Conservation (phyloP, 2,329 filamentous ascomycete genomes). For the Fusarium luffae region DNA sequence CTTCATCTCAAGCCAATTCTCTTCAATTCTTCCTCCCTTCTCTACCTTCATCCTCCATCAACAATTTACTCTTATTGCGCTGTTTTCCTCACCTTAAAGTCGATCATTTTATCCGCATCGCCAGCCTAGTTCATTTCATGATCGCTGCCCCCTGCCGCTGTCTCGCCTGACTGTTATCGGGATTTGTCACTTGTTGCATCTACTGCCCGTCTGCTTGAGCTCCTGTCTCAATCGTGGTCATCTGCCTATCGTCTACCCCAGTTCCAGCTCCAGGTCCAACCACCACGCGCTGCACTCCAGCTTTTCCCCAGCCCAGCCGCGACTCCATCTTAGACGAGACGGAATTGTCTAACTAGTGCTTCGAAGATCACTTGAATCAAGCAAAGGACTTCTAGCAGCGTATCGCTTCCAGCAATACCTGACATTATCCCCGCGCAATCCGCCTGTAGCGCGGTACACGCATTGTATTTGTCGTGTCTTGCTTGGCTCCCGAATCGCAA, state of each 20-base stretch:
- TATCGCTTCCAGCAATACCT: slow-evolving; percentile 19
- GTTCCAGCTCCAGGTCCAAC: slow-evolving; percentile 18
- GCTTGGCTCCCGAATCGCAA: slow-evolving; percentile 11
- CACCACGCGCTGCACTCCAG: slow-evolving; percentile 34
- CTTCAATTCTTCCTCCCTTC: slow-evolving; percentile 16
- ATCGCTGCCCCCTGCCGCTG: slow-evolving; percentile 22
- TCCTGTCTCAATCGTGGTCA: slow-evolving; percentile 41
- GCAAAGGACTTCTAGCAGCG: slow-evolving; percentile 12
- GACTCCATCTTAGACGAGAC: slow-evolving; percentile 13
- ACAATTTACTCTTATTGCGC: slow-evolving; percentile 3
- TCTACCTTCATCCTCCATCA: slow-evolving; percentile 16
- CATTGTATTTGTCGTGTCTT: slow-evolving; percentile 11
- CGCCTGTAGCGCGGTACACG: slow-evolving; percentile 33
- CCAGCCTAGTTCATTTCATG: slow-evolving; percentile 9
- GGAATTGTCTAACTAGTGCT: slow-evolving; percentile 7
- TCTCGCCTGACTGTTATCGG: slow-evolving; percentile 37
- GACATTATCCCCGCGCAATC: slow-evolving; percentile 27
- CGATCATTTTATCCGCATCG: slow-evolving; percentile 36
- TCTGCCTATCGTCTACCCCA: slow-evolving; percentile 31
- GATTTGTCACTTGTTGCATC: slow-evolving; percentile 34
- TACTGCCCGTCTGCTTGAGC: slow-evolving; percentile 16
- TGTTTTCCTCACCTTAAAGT: slow-evolving; percentile 35
- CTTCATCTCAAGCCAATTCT: slow-evolving; percentile 16
- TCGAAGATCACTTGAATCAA: slow-evolving; percentile 22
- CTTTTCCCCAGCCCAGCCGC: slow-evolving; percentile 33